Percentiles rank a stretch among this genome's conserved stretches.
Conservation (phyloP, 1,284 basidiomycete genomes). For the Puccinia triticina region DNA sequence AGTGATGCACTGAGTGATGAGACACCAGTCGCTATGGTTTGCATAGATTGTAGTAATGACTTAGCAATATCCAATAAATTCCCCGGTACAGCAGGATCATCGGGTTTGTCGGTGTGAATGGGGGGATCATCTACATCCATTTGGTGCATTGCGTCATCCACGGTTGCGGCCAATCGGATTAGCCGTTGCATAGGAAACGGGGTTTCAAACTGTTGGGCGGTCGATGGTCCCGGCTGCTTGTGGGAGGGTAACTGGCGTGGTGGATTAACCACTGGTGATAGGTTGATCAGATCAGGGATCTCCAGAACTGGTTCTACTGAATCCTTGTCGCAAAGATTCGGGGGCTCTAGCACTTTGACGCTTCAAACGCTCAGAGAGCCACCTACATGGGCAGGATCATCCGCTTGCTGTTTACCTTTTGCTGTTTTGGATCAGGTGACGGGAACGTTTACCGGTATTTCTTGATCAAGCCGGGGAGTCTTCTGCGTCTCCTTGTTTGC, state of each 20-base stretch:
- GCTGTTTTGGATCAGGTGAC: background rate
- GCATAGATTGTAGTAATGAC: background rate
- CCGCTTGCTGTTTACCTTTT: background rate
- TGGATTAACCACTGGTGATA: background rate
- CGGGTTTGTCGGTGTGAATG: background rate
- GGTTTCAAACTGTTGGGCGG: background rate
- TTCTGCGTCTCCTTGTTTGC: background rate
- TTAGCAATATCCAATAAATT: background rate
- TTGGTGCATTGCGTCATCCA: background rate
- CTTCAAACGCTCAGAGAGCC: background rate
- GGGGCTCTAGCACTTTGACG: background rate
- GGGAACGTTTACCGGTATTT: background rate
- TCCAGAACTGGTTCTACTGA: background rate
- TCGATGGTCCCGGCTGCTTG: background rate
- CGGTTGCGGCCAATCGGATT: background rate
- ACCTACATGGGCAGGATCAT: no score
- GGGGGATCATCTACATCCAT: conserved; percentile 9
- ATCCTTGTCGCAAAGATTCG: background rate
- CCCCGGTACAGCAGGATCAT: background rate
- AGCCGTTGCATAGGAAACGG: background rate
- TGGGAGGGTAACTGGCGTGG: background rate
- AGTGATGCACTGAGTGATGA: background rate
- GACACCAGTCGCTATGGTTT: conserved; percentile 11
- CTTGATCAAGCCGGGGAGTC: background rate
- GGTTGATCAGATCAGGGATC: background rate